phyloP scores from a whole-genome alignment of 441 rosid genomes.

The Breynia disticha region DNA sequence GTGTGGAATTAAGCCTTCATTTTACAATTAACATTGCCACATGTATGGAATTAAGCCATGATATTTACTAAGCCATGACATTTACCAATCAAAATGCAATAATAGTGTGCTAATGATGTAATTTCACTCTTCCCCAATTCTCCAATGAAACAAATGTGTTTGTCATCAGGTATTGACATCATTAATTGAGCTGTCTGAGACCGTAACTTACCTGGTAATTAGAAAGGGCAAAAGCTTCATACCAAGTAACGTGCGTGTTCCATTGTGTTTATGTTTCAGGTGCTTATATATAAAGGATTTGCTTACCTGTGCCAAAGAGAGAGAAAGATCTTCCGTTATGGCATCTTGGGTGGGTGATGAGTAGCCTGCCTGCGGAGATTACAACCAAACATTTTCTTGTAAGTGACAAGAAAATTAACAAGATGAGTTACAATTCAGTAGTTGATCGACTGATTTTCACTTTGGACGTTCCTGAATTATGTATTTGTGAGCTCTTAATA shows the following conservation, averaged over 20 bases:
- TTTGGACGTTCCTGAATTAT: background rate
- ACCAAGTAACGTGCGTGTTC: background rate
- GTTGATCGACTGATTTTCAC: background rate
- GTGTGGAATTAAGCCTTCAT: too few species aligned
- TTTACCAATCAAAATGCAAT: too few species aligned
- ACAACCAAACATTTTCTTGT: constrained; percentile 2
- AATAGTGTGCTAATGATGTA: too few species aligned
- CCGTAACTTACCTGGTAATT: too few species aligned
- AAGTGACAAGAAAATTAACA: background rate
- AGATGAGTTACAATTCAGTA: background rate
- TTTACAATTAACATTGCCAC: too few species aligned
- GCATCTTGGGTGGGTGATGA: constrained; percentile 83
- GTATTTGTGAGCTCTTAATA: background rate
- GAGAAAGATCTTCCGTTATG: constrained; percentile 52
- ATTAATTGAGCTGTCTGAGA: too few species aligned
- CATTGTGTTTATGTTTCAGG: background rate
- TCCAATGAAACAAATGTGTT: too few species aligned
- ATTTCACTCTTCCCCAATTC: too few species aligned
- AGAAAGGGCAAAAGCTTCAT: too few species aligned
- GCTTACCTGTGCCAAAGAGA: constrained; percentile 61
- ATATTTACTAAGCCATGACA: too few species aligned
- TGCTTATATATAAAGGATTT: background rate
- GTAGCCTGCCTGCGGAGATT: constrained; percentile 63
- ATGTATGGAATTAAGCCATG: too few species aligned
- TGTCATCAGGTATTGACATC: too few species aligned